Evolutionary conservation across 2,329 filamentous ascomycete genomes (phyloP).

Genomic region (Penicillium sclerotiorum): DNA sequence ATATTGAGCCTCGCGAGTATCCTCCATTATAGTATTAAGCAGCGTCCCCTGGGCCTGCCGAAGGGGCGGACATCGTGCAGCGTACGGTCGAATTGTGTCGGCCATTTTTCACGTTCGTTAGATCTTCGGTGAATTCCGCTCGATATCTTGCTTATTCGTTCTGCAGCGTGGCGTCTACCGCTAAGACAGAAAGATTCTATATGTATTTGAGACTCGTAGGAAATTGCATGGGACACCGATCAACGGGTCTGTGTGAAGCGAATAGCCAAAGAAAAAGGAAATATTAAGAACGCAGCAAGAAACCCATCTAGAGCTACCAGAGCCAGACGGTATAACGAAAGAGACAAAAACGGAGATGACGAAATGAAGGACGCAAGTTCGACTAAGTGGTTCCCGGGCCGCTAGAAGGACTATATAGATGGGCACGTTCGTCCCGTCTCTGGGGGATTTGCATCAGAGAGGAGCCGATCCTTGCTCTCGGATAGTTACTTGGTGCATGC

Average conservation of each 20-base stretch:
- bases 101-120: constrained; percentile 47
- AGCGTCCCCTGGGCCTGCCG: constrained; percentile 60
- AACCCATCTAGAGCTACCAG: constrained; percentile 37
- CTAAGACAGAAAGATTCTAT: constrained; percentile 20
- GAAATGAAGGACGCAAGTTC: constrained; percentile 31
- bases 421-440: constrained; percentile 19
- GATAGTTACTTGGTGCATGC: constrained; percentile 26
- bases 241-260: constrained; percentile 28
- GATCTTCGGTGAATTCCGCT: constrained; percentile 17
- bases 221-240: constrained; percentile 35
- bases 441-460: constrained; percentile 14
- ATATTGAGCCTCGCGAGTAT: constrained; percentile 42
- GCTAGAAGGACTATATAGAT: constrained; percentile 36
- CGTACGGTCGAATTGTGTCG: constrained; percentile 51
- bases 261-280: constrained; percentile 13
- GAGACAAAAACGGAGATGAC: constrained; percentile 25
- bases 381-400: constrained; percentile 22
- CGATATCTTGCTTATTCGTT: constrained; percentile 35
- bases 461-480: constrained; percentile 19
- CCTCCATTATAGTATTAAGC: constrained; percentile 69
- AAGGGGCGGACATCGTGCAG: constrained; percentile 55
- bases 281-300: constrained; percentile 26
- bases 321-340: constrained; percentile 29
- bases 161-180: not conserved
- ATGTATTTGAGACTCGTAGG: constrained; percentile 26